These are phyloP conservation scores for Hypoxylon sp. DNA, from an alignment of 2,329 filamentous ascomycete genomes.

Conservation along the genomic window DNA sequence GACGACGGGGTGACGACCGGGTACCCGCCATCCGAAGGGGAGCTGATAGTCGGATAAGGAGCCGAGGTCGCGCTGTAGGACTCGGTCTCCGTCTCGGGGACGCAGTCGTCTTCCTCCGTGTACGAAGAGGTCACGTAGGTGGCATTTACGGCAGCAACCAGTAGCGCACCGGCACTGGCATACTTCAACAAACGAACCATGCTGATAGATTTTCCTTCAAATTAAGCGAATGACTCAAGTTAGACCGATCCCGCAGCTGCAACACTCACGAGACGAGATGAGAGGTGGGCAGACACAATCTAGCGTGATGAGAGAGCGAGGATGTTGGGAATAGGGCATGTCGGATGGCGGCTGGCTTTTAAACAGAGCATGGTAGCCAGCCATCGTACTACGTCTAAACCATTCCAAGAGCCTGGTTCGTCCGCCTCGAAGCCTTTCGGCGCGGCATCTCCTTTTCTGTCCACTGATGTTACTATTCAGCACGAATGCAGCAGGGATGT, in stretches of 20 bases:
- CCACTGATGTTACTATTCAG: conserved; percentile 25
- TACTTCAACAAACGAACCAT: conserved; percentile 47
- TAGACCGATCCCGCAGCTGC: conserved; percentile 33
- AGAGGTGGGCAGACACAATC: conserved; percentile 26
- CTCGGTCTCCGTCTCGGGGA: conserved; percentile 17
- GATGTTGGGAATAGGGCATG: not conserved
- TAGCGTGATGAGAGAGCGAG: conserved; percentile 17
- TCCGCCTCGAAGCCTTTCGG: conserved; percentile 17
- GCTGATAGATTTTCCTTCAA: conserved; percentile 31
- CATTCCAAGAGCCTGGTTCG: conserved; percentile 27
- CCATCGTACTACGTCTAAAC: conserved; percentile 12
- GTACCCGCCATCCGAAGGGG: conserved; percentile 17
- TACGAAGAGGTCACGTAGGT: conserved; percentile 17
- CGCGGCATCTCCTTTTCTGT: conserved; percentile 7
- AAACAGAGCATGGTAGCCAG: conserved; percentile 14
- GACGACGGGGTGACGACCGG: conserved; percentile 15
- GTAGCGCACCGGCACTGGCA: conserved; percentile 43
- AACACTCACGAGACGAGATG: conserved; percentile 18
- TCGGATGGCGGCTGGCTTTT: conserved; percentile 20
- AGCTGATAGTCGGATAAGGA: conserved; percentile 21
- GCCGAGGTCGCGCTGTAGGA: conserved; percentile 16
- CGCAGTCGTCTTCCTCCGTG: conserved; percentile 32
- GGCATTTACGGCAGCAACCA: conserved; percentile 43
- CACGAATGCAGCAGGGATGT: conserved; percentile 23
- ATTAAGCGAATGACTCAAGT: conserved; percentile 47